Base-by-base conservation (phyloP, 2,329 filamentous ascomycete genomes). In the Sporothrix globosa region DNA sequence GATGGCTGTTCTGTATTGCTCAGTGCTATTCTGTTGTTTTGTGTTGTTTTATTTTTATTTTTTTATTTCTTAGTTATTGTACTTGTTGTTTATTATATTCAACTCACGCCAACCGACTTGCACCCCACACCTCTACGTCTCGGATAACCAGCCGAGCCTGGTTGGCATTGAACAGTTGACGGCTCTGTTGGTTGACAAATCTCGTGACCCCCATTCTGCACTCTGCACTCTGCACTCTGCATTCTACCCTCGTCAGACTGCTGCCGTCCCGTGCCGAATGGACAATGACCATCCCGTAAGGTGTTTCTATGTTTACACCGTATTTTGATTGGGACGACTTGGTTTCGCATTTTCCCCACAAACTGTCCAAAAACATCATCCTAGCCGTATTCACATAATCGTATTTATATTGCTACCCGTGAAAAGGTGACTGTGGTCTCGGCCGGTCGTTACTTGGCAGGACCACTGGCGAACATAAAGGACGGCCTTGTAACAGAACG, bases 141-240 rank as follows among this genome's bases (percentile, higher is more conserved):
- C 67, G 53, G 53, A 58, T 50, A 19, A 39, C 24, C 67, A 48
- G 50, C 67, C 67, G 67, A 68, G 27, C 34, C 53, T 34, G 39
- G 39, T 24, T 13, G 21, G 17, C 27, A 9, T 50, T 24, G 39
- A 27, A 10, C 27, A 46, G 53, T 34, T 6, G 34, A 34, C 34
- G 34, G 34, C 7, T 10, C 27, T 61, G 61, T 34, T 50, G 61
- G 41, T n/a, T 65, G 60, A 50, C 21, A 63, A 63, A 63, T 63
- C 21, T 14, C 21, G 50, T 53, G n/a, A 53, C 50, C n/a, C 17
- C 44, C 44, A 17, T 48, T 27, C 50, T 53, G n/a, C 50, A 50
- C n/a, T 53, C 50, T 24, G 27, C 44, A 17, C 14, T 53, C 50
- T 53, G n/a, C 50, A 21, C 10, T 53, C 50, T 24, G 5, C 11